Evolutionary conservation across 1,284 basidiomycete genomes (phyloP), one percentile per base, ranked within the genome.

Genomic region (Gymnopus androsaceus): DNA sequence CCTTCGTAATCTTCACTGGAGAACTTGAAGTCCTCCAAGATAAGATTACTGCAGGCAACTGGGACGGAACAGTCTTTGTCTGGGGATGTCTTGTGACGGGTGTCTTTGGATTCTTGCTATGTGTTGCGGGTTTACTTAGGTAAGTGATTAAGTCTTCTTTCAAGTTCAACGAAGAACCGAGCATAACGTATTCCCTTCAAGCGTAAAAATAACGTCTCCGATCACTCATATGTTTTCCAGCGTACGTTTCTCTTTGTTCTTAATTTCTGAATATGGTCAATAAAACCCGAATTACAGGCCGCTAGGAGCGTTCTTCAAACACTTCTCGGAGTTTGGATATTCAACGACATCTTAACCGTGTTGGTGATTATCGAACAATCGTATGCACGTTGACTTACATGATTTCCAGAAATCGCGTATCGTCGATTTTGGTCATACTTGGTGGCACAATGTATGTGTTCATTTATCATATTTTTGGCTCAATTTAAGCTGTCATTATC

Each of bases 141-240:
- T n/a, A n/a, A n/a, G n/a, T n/a, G n/a, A n/a, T n/a, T n/a, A n/a
- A n/a, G n/a, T n/a, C n/a, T 58, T 85, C 83, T 64, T 87, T 89
- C 71, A 88, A 88, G 64, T 78, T 88, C 47, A 88, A n/a, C 14
- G n/a, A n/a, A 33, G 31, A 33, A 33, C 14, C 31, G 31, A 33
- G 31, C 7, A 33, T 7, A 33, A 33, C 14, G 31, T 33, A 33
- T 14, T 33, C 31, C 7, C 14, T 21, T 46, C 44, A 8, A 46
- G 27, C 44, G 30, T 33, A 21, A 33, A 19, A 15, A 21, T 15
- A n/a, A 15, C 36, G 14, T 17, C 86, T 5, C n/a, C n/a, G n/a
- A 77, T 88, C 55, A 88, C 86, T 1, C 87, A 88, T 66, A 89
- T 89, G 87, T 87, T 88, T 70, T 85, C 83, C 17, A 85, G 84